These are phyloP conservation scores for Backusella morwellensis DNA, from an alignment of 192 early-diverging fungal species.

Conservation along the genomic window DNA sequence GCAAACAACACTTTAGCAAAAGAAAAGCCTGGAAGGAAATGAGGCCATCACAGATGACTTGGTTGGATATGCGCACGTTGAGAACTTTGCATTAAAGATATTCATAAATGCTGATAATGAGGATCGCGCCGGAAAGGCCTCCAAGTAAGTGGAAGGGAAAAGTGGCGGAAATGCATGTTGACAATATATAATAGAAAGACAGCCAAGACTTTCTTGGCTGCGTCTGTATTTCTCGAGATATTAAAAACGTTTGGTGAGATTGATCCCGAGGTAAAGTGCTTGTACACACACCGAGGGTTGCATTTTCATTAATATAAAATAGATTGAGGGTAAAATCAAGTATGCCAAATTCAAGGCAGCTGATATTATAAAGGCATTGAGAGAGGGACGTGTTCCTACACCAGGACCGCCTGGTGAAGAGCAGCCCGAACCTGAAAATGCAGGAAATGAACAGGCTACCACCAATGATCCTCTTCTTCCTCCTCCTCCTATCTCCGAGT, in stretches of 20 bases:
- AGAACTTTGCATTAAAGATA: conserved; percentile 87
- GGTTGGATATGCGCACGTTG: conserved; percentile 77
- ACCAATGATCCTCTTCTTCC: background rate
- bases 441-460: too few species aligned
- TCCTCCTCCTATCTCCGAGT: conserved; percentile 30
- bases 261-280: conserved; percentile 45
- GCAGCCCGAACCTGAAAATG: background rate
- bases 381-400: conserved; percentile 75
- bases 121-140: conserved; percentile 76
- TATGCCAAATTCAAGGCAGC: conserved; percentile 97
- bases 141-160: conserved; percentile 57
- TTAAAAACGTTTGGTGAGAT: conserved; percentile 81
- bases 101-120: conserved; percentile 92
- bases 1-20: conserved; percentile 51
- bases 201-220: conserved; percentile 85
- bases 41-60: conserved; percentile 75
- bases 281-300: background rate
- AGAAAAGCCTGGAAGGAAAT: conserved; percentile 54
- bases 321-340: conserved; percentile 85
- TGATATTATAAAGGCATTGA: conserved; percentile 88
- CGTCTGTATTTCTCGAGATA: conserved; percentile 88
- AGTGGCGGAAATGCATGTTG: too few species aligned
- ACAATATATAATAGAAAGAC: conserved; percentile 59
- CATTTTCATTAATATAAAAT: background rate
- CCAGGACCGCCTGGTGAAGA: conserved; percentile 51